A percentile compares a stretch with the other conserved stretches of the same genome.
phyloP scores from a whole-genome alignment of 1,284 basidiomycete species.

The Abortiporus biennis region DNA sequence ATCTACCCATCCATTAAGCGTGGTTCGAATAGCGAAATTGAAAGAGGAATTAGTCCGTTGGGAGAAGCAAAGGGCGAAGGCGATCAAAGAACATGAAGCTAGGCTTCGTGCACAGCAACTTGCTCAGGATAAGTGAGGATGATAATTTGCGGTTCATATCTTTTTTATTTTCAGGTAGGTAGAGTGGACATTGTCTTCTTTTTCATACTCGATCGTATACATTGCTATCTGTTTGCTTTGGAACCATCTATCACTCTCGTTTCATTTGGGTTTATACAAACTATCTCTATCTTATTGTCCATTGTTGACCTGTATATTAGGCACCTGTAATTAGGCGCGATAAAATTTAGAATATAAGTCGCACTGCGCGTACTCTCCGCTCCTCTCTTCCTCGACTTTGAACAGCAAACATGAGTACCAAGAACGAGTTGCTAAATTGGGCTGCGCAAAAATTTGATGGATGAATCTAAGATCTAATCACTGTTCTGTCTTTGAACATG shows the following conservation, averaged over 20 bases:
- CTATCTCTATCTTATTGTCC: not conserved
- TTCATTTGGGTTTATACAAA: not conserved
- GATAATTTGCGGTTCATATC: not conserved
- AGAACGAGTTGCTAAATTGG: too few species aligned
- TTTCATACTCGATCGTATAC: not conserved
- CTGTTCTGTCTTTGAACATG: too few species aligned
- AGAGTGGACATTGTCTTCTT: not conserved
- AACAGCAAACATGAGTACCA: too few species aligned
- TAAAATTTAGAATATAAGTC: too few species aligned
- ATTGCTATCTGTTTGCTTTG: not conserved
- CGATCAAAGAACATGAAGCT: constrained; percentile 12
- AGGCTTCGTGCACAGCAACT: too few species aligned
- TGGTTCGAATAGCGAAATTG: constrained; percentile 51
- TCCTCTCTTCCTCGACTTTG: too few species aligned
- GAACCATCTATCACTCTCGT: not conserved
- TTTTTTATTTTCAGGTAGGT: not conserved
- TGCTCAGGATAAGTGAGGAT: not conserved
- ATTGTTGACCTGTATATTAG: not conserved
- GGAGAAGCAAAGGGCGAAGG: constrained; percentile 41
- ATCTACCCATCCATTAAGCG: constrained; percentile 56
- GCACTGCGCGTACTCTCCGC: too few species aligned
- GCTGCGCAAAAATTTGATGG: too few species aligned
- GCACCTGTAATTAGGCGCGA: too few species aligned
- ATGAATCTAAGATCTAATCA: too few species aligned
- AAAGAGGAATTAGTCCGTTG: constrained; percentile 62